Conservation (phyloP, 257 asterid species). For the Solanum medicagineum region DNA sequence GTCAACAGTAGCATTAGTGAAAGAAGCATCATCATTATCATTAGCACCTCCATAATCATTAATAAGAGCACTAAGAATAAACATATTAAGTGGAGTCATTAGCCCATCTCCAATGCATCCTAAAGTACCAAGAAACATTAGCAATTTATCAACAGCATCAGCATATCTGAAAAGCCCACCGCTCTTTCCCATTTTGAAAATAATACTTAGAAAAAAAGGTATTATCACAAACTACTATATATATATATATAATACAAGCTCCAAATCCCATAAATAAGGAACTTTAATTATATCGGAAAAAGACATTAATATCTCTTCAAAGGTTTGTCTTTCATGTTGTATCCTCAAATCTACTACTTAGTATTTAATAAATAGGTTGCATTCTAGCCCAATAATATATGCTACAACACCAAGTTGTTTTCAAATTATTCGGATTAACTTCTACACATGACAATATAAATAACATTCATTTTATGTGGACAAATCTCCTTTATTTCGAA, state of each 20-base stretch:
- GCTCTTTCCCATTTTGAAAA: conserved; percentile 26
- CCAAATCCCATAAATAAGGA: background rate
- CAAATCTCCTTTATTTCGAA: too few species aligned
- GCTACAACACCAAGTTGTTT: background rate
- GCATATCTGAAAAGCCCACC: conserved; percentile 50
- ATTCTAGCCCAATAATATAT: background rate
- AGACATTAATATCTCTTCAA: background rate
- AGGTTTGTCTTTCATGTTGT: background rate
- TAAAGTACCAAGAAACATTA: conserved; percentile 48
- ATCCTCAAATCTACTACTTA: background rate
- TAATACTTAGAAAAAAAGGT: background rate
- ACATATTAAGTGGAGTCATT: conserved; percentile 58
- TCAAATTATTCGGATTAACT: background rate
- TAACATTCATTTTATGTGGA: background rate
- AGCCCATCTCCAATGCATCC: conserved; percentile 80
- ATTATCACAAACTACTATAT: background rate
- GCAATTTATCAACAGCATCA: conserved; percentile 43
- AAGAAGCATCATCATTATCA: background rate
- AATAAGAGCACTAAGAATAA: conserved; percentile 38
- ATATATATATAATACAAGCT: background rate
- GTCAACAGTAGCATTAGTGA: conserved; percentile 29
- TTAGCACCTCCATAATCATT: conserved; percentile 30
- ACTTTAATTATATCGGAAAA: background rate
- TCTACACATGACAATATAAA: background rate
- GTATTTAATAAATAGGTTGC: background rate